phyloP scores from a whole-genome alignment of 805 yeast genomes.

The Metschnikowia picachoensis region DNA sequence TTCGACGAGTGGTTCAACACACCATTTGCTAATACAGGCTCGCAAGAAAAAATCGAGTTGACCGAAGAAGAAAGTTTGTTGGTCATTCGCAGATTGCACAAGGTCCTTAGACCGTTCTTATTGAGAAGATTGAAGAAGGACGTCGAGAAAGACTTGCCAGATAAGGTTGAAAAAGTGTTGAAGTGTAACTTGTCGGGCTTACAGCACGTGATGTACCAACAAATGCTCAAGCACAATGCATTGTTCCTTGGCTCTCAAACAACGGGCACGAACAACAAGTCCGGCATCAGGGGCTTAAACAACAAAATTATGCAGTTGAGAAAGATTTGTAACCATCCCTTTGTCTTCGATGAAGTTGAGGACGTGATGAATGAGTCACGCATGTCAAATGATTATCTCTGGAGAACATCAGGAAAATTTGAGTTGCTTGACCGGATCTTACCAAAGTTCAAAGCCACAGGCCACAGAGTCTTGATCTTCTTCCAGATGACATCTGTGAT shows the following conservation, averaged over 20 bases:
- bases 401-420: conserved; percentile 79
- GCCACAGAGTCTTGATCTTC: conserved; percentile 76
- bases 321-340: conserved; percentile 85
- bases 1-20: conserved; percentile 91
- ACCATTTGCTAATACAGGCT: conserved; percentile 81
- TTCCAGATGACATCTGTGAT: conserved; percentile 89
- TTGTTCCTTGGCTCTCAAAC: conserved; percentile 62
- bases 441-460: conserved; percentile 69
- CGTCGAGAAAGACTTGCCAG: conserved; percentile 83
- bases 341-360: conserved; percentile 81
- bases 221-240: conserved; percentile 70
- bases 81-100: conserved; percentile 80
- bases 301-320: conserved; percentile 83
- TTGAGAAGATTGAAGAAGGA: conserved; percentile 81
- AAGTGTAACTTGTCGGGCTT: conserved; percentile 75
- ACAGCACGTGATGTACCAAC: conserved; percentile 68
- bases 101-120: conserved; percentile 80
- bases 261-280: conserved; percentile 46
- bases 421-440: conserved; percentile 71
- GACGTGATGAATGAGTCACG: conserved; percentile 59
- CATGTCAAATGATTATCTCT: conserved; percentile 61
- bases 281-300: conserved; percentile 73
- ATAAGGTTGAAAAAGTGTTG: conserved; percentile 76
- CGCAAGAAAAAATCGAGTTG: conserved; percentile 73
- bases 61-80: conserved; percentile 83